These are phyloP conservation scores for Tolypocladium tropicale DNA, from an alignment of 2,329 filamentous ascomycete species.

Conservation along the genomic window DNA sequence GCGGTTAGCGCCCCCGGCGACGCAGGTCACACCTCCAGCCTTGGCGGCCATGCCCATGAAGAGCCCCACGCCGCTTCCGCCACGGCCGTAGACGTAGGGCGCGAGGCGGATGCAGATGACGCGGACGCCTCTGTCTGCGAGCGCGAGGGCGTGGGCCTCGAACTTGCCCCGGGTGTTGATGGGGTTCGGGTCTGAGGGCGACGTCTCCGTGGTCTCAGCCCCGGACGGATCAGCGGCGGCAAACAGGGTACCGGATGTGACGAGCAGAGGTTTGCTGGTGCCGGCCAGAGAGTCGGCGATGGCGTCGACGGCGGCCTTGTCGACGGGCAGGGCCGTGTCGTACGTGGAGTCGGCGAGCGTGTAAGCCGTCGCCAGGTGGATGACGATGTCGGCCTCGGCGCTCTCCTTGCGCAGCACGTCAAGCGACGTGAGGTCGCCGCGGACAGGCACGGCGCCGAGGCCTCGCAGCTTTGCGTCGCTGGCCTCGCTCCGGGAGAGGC, in stretches of 20 bases:
- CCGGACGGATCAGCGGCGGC: conserved; percentile 13
- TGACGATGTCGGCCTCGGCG: conserved; percentile 28
- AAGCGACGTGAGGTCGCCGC: conserved; percentile 27
- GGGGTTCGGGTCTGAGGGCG: conserved; percentile 10
- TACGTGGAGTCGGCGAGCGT: not conserved
- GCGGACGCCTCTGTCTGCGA: conserved; percentile 19
- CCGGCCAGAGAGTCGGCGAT: conserved; percentile 21
- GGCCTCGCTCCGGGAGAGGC: conserved; percentile 26
- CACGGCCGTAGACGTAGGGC: conserved; percentile 33
- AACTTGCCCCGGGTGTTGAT: conserved; percentile 15
- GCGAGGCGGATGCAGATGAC: conserved; percentile 27
- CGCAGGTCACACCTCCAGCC: conserved; percentile 15
- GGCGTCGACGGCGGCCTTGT: conserved; percentile 25
- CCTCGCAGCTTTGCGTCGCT: conserved; percentile 23
- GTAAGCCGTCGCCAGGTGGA: conserved; percentile 28
- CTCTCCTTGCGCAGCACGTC: conserved; percentile 26
- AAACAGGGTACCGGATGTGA: conserved; percentile 20
- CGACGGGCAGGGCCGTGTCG: conserved; percentile 14
- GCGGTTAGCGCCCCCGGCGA: conserved; percentile 18
- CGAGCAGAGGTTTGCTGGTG: conserved; percentile 21
- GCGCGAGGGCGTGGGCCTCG: conserved; percentile 17
- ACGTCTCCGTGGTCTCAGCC: conserved; percentile 14
- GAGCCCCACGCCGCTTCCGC: conserved; percentile 23
- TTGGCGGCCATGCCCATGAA: conserved; percentile 19
- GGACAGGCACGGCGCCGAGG: conserved; percentile 27